phyloP scores from a whole-genome alignment of 305 asterid genomes.

The Fraxinus dipetala region DNA sequence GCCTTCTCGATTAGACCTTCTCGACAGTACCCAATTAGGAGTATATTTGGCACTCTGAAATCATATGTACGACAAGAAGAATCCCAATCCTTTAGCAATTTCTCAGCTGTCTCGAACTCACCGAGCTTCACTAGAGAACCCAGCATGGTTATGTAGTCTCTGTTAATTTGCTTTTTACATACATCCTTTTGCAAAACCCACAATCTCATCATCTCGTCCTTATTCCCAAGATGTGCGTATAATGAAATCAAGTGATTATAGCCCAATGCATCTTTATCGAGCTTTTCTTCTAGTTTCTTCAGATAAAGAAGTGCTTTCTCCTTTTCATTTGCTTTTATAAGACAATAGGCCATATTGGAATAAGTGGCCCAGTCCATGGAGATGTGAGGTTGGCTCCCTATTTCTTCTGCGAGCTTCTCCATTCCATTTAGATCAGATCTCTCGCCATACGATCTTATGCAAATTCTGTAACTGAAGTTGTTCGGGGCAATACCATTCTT shows the following conservation, averaged over 20 bases:
- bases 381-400: constrained; percentile 34
- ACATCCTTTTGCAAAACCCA: constrained; percentile 49
- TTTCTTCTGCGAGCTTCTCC: constrained; percentile 58
- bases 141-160: constrained; percentile 54
- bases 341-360: constrained; percentile 42
- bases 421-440: constrained; percentile 44
- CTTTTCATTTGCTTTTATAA: constrained; percentile 39
- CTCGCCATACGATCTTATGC: constrained; percentile 48
- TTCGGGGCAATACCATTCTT: constrained; percentile 41
- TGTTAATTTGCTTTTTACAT: constrained; percentile 56
- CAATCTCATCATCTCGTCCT: constrained; percentile 49
- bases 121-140: constrained; percentile 55
- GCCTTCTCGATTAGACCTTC: constrained; percentile 43
- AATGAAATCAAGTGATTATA: constrained; percentile 65
- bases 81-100: constrained; percentile 51
- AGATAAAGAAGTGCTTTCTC: constrained; percentile 45
- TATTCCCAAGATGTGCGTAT: constrained; percentile 45
- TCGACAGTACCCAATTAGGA: constrained; percentile 59
- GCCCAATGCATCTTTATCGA: constrained; percentile 43
- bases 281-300: constrained; percentile 45
- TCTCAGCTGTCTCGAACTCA: constrained; percentile 46
- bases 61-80: constrained; percentile 40
- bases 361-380: constrained; percentile 49
- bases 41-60: constrained; percentile 51
- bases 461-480: constrained; percentile 58